phyloP scores from a whole-genome alignment of 1,284 basidiomycete species.

The Salmacisia buchloeana region DNA sequence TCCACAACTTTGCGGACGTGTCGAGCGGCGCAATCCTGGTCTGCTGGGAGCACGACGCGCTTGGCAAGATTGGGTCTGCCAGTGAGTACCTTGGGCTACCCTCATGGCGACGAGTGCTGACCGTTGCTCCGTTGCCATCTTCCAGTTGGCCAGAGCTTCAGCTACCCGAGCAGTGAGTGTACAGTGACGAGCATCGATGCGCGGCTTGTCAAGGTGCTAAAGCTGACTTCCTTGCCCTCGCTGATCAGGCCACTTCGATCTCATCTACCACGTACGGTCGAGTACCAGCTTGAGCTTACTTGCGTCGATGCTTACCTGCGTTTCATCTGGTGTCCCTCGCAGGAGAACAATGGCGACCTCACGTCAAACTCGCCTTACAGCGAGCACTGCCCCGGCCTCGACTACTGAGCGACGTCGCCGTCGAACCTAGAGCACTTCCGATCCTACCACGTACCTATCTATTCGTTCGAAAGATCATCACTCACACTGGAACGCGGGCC shows the following conservation, averaged over 20 bases:
- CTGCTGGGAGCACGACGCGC: conserved; percentile 32
- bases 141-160: not conserved
- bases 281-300: not conserved
- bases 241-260: conserved; percentile 2
- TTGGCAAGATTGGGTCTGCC: conserved; percentile 39
- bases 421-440: not conserved
- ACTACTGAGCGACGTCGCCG: conserved; percentile 2
- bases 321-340: conserved; percentile 12
- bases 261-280: not conserved
- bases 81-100: conserved; percentile 22
- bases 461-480: not conserved
- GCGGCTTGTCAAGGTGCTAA: too few relatives aligned
- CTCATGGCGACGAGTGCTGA: not conserved
- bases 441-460: not conserved
- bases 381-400: conserved; percentile 28
- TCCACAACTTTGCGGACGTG: conserved; percentile 29
- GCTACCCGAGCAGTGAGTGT: not conserved
- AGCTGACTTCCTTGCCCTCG: too few relatives aligned
- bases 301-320: conserved; percentile 14
- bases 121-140: not conserved
- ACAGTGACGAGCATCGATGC: too few relatives aligned
- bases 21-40: conserved; percentile 21
- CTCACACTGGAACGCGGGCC: not conserved
- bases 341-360: conserved; percentile 16
- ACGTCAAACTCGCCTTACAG: conserved; percentile 20